Evolutionary conservation across 2,329 filamentous ascomycete species (phyloP).

Genomic region (Akanthomyces muscarius): DNA sequence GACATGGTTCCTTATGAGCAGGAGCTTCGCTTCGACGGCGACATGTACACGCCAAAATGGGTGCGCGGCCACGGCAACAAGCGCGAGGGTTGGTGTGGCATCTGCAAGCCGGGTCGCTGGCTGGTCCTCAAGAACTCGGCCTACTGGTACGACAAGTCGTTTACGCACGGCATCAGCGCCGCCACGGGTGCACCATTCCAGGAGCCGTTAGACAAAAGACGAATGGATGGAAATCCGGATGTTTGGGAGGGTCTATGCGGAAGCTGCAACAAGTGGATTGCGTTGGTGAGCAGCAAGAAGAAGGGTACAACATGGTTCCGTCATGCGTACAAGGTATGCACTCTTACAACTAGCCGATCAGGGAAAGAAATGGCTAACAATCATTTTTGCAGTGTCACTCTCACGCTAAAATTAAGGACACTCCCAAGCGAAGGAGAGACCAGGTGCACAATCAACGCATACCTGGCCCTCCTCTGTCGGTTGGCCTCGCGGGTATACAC

Average conservation of each 20-base stretch:
- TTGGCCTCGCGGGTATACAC: slow-evolving; percentile 42
- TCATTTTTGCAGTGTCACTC: slow-evolving; percentile 57
- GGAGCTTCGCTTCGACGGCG: slow-evolving; percentile 72
- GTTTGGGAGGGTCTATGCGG: slow-evolving; percentile 78
- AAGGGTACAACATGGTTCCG: slow-evolving; percentile 91
- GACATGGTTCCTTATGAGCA: slow-evolving; percentile 75
- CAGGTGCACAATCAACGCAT: slow-evolving; percentile 46
- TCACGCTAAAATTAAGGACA: slow-evolving; percentile 67
- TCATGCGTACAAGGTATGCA: slow-evolving; percentile 78
- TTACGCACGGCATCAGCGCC: slow-evolving; percentile 81
- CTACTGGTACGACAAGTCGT: slow-evolving; percentile 92
- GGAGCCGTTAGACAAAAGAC: slow-evolving; percentile 68
- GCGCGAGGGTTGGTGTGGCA: slow-evolving; percentile 84
- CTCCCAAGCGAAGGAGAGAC: slow-evolving; percentile 63
- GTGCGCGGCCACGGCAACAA: slow-evolving; percentile 83
- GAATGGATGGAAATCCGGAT: slow-evolving; percentile 76
- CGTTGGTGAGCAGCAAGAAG: slow-evolving; percentile 80
- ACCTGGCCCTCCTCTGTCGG: slow-evolving; percentile 31
- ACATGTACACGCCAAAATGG: slow-evolving; percentile 80
- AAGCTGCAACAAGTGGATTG: slow-evolving; percentile 76
- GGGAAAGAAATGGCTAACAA: not conserved
- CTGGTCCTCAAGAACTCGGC: slow-evolving; percentile 85
- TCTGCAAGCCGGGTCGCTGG: slow-evolving; percentile 83
- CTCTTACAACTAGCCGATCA: not conserved
- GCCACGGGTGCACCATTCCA: slow-evolving; percentile 76